These are phyloP conservation scores for Clohesyomyces aquaticus DNA, from an alignment of 495 filamentous ascomycete genomes.

Conservation along the genomic window DNA sequence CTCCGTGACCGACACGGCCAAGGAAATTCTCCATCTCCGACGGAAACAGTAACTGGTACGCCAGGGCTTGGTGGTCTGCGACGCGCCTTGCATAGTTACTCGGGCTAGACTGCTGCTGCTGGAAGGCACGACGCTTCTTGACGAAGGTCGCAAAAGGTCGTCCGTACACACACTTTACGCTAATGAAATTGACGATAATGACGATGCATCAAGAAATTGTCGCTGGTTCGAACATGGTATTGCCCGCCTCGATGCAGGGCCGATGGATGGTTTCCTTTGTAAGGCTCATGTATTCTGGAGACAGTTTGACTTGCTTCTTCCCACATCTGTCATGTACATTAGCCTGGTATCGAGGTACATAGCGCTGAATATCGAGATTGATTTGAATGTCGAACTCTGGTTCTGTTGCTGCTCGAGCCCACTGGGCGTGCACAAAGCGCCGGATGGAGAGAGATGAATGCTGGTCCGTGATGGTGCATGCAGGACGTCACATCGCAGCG, in stretches of 20 bases:
- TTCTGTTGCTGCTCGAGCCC: neutral
- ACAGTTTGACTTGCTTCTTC: constrained; percentile 14
- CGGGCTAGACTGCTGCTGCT: constrained; percentile 29
- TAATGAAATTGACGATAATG: constrained; percentile 9
- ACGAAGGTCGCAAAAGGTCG: constrained; percentile 22
- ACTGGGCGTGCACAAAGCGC: neutral
- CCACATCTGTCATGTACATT: constrained; percentile 25
- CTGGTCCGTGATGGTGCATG: neutral
- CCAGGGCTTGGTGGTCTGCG: constrained; percentile 26
- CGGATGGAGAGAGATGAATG: neutral
- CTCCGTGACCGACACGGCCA: constrained; percentile 35
- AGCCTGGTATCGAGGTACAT: constrained; percentile 9
- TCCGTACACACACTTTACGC: constrained; percentile 12
- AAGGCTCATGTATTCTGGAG: neutral
- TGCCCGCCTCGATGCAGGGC: constrained; percentile 18
- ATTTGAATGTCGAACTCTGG: neutral
- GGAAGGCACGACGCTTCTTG: constrained; percentile 28
- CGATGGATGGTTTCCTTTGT: neutral
- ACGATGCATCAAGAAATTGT: constrained; percentile 17
- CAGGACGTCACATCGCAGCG: neutral
- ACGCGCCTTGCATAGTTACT: constrained; percentile 12
- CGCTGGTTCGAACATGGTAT: constrained; percentile 25
- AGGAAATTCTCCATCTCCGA: constrained; percentile 34
- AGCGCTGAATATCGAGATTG: constrained; percentile 1
- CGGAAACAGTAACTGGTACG: constrained; percentile 19